A percentile compares a stretch with the other conserved stretches of the same genome.
These are phyloP conservation scores for Musa troglodytarum DNA, from an alignment of 176 grass and related monocot genomes.

Conservation along the genomic window DNA sequence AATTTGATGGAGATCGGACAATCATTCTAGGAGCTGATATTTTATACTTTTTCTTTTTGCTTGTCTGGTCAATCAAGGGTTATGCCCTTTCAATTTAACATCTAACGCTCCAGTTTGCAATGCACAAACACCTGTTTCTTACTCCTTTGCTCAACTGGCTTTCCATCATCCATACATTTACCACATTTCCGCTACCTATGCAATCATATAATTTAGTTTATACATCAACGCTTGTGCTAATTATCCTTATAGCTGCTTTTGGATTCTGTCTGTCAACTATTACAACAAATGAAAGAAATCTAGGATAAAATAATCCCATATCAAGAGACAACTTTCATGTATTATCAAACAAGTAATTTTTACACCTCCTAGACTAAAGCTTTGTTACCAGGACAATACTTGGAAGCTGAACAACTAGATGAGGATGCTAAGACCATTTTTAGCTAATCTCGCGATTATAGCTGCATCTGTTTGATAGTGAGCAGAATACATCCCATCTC, in stretches of 20 bases:
- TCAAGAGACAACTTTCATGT: background rate
- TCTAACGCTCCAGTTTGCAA: background rate
- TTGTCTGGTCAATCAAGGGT: background rate
- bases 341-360: background rate
- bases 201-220: background rate
- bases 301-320: background rate
- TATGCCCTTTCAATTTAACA: background rate
- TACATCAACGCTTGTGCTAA: background rate
- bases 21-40: too few relatives aligned
- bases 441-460: background rate
- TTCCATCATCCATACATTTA: too few relatives aligned
- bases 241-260: background rate
- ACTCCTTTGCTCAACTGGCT: background rate
- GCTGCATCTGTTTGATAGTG: background rate
- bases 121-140: background rate
- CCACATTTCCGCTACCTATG: background rate
- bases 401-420: background rate
- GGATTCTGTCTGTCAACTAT: background rate
- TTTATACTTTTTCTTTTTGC: too few relatives aligned
- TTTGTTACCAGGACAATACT: background rate
- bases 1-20: too few relatives aligned
- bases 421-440: background rate
- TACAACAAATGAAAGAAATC: background rate
- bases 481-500: background rate
- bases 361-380: background rate